These are phyloP conservation scores for Metarhizium sp. DNA, from an alignment of 2,329 filamentous ascomycete species.

Conservation along the genomic window DNA sequence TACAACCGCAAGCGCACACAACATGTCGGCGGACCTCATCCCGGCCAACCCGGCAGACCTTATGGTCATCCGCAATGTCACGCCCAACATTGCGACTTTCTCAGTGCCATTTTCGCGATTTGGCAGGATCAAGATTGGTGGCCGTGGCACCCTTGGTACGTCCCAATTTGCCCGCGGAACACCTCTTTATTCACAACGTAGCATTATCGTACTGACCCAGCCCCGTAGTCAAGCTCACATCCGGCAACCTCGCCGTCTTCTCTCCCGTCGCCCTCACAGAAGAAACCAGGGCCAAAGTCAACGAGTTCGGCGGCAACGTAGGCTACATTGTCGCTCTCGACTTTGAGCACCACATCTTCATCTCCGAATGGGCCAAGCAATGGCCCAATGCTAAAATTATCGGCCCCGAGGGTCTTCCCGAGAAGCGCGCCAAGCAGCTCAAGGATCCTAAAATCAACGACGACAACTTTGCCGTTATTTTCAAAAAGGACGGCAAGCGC, in stretches of 20 bases:
- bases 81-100: slow-evolving; percentile 67
- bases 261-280: slow-evolving; percentile 81
- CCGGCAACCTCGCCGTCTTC: slow-evolving; percentile 77
- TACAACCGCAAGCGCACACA: slow-evolving; percentile 9
- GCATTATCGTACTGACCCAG: neutral
- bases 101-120: slow-evolving; percentile 79
- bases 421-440: slow-evolving; percentile 61
- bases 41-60: slow-evolving; percentile 66
- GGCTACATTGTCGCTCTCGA: slow-evolving; percentile 83
- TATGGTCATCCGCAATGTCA: slow-evolving; percentile 84
- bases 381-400: slow-evolving; percentile 75
- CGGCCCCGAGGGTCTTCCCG: slow-evolving; percentile 71
- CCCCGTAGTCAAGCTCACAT: slow-evolving; percentile 60
- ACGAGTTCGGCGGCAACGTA: slow-evolving; percentile 58
- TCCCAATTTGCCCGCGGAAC: neutral
- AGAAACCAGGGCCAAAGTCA: slow-evolving; percentile 55
- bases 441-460: slow-evolving; percentile 33
- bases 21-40: slow-evolving; percentile 55
- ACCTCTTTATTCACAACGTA: neutral
- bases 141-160: slow-evolving; percentile 74
- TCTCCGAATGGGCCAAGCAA: slow-evolving; percentile 72
- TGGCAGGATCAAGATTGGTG: slow-evolving; percentile 72
- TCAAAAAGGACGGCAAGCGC: slow-evolving; percentile 46
- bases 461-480: slow-evolving; percentile 58
- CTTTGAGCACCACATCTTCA: slow-evolving; percentile 89